A percentile compares a stretch with the other conserved stretches of the same genome.
phyloP scores from a whole-genome alignment of 306 rosid species.

The Glycine tomentella region DNA sequence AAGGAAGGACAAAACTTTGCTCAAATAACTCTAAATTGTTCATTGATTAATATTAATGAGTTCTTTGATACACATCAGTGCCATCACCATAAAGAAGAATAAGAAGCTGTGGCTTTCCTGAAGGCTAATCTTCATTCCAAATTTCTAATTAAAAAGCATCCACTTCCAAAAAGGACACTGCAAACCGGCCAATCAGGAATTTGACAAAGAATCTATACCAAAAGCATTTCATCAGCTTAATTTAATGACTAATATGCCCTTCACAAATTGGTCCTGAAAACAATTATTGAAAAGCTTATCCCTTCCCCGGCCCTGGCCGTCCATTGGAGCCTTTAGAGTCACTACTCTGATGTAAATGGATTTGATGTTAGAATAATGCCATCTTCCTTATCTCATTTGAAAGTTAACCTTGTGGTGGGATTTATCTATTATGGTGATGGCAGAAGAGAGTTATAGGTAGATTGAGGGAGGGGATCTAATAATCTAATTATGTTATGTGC shows the following conservation, averaged over 20 bases:
- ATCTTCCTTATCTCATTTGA: background rate
- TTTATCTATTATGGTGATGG: constrained; percentile 1
- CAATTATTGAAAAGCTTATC: constrained; percentile 52
- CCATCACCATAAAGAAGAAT: constrained; percentile 50
- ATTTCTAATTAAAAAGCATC: constrained; percentile 42
- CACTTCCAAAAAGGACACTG: constrained; percentile 47
- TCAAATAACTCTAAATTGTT: constrained; percentile 36
- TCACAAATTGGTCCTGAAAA: constrained; percentile 38
- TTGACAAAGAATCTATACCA: constrained; percentile 65
- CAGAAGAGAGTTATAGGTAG: background rate
- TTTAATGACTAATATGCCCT: constrained; percentile 58
- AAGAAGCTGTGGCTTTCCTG: constrained; percentile 57
- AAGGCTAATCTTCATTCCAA: constrained; percentile 48
- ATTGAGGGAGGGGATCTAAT: background rate
- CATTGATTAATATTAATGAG: constrained; percentile 30
- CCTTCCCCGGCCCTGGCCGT: constrained; percentile 30
- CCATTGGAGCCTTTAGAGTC: constrained; percentile 34
- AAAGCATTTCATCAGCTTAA: constrained; percentile 42
- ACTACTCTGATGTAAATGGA: constrained; percentile 25
- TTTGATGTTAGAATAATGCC: constrained; percentile 15
- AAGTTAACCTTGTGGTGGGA: background rate
- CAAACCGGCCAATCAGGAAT: constrained; percentile 63
- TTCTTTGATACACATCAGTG: constrained; percentile 39
- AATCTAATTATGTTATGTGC: background rate
- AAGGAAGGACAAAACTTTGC: constrained; percentile 45